Base-by-base conservation (phyloP, 768 basidiomycete species). In the Panaeolus papilionaceus region DNA sequence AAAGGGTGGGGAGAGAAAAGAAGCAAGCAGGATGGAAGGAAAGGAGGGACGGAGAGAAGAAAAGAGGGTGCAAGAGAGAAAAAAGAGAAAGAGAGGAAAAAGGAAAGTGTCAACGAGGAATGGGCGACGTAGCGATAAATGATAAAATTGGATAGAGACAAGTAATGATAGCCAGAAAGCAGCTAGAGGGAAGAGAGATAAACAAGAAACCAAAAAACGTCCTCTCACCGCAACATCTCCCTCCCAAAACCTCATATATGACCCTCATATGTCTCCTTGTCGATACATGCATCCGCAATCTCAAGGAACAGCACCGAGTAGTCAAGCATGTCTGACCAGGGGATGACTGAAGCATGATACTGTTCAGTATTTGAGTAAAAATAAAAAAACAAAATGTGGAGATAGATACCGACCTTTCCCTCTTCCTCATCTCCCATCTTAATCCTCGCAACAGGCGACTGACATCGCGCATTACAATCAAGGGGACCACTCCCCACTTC, bases 281-380 rank as follows among this genome's bases (percentile, higher is more conserved):
- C 89, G 70, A 91, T 91, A 74, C 92, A 92, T 0, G 93, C 93
- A 70, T 95, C 93, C 0, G 93, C 95, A 39, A 97, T 90, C 73
- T 96, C 95, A 0, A 82, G 84, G 72, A 94, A 95, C 4, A 96
- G 81, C 0, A 89, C 86, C 0, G 92, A 89, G 70, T 95, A 94
- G 70, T 95, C 90, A 3, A 88, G 74, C 0, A 91, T 84, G 64
- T 96, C 94, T 71, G 94, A 86, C 0, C 84, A 75, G 2, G 93
- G 82, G 26, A 98, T 85, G 40, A 91, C 80, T 33, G 83, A 84
- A 0, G 94, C 90, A 76, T 99, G 96, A 44, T 89, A 81, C 95
- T 98, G 65, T 33, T 33, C 33, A 33, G 33, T 33, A 33, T 33
- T 33, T 33, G 33, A 33, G 33, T 33, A 33, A 33, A 33, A 33